phyloP scores from a whole-genome alignment of 139 green algal genomes.

The Monoraphidium neglectum region DNA sequence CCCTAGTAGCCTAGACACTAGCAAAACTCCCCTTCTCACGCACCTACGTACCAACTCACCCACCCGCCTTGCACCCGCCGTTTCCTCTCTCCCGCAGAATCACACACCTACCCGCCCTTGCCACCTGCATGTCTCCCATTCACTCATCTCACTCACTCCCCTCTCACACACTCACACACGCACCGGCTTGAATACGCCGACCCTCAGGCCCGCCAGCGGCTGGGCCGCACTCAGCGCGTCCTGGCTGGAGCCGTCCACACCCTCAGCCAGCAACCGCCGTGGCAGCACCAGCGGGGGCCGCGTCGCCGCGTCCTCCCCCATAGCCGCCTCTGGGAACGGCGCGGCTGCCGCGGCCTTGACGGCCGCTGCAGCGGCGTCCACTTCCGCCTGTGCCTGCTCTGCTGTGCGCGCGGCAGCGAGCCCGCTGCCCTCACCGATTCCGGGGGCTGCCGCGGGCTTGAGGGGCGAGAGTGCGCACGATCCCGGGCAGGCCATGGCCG shows the following conservation, averaged over 20 bases:
- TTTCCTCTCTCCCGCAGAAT: too few relatives aligned
- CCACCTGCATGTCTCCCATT: too few relatives aligned
- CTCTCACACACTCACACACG: not conserved
- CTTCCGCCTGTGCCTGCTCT: not conserved
- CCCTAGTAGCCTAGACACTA: too few relatives aligned
- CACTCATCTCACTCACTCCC: too few relatives aligned
- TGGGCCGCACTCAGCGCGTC: not conserved
- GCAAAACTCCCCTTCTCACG: too few relatives aligned
- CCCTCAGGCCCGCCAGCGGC: conserved; percentile 43
- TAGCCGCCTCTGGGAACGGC: not conserved
- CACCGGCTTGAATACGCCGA: conserved; percentile 55
- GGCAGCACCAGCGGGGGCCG: conserved; percentile 32
- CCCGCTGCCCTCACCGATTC: not conserved
- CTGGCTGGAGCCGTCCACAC: not conserved
- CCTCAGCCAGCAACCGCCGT: not conserved
- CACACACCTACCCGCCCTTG: too few relatives aligned
- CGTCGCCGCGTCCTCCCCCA: not conserved
- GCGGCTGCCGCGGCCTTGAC: not conserved
- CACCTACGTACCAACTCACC: too few relatives aligned
- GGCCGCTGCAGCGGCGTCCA: not conserved
- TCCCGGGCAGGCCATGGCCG: conserved; percentile 50
- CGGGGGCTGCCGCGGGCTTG: not conserved
- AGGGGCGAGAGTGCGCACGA: not conserved
- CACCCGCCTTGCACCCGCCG: too few relatives aligned
- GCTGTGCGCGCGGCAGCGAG: conserved; percentile 8